Base-by-base conservation (phyloP, 192 early-diverging fungal species). In the Backusella psychrophila region DNA sequence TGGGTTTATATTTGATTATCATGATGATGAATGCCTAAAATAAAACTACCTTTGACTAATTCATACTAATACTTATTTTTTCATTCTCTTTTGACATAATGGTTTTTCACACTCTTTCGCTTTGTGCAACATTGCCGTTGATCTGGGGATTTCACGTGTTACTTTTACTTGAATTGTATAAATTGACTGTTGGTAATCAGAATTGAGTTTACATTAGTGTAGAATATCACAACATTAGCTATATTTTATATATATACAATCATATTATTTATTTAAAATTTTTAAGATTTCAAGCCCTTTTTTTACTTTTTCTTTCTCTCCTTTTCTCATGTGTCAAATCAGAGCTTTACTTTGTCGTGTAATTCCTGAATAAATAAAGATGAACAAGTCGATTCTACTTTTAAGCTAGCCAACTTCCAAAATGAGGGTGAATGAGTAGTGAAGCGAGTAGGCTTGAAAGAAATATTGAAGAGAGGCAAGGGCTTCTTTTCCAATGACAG, bases 111-210 rank as follows among this genome's bases (percentile, higher is more conserved):
- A 63, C 56, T 63, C 21, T 63, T 63, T 63, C 21, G 56, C 26
- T 12, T 26, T 29, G 56, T 63, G 23, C 9, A 3, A 63, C 12
- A 63, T 63, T 63, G 8, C 0, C 0, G 29, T 26, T 2, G 3
- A 26, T 63, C 26, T 63, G 21, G 11, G 21, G 21, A 4, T 63
- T 63, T 63, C 56, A 63, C 56, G 56, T 63, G 56, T 11, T 63
- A 63, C 23, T 29, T n/a, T 56, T 63, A 29, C 56, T n/a, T 12
- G 12, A 63, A 1, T 29, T 29, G 56, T 59, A 29, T 29, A 63
- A 63, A 63, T 63, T 63, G 11, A 63, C 23, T 63, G 56, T 63
- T 63, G 56, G 56, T 63, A 63, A 63, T 63, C 56, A 29, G 21
- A 63, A 63, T 63, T 63, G 56, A 63, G 56, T 63, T 26, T 63